These are phyloP conservation scores for Dactylellina cionopaga DNA, from an alignment of 2,329 filamentous ascomycete species.

Conservation along the genomic window DNA sequence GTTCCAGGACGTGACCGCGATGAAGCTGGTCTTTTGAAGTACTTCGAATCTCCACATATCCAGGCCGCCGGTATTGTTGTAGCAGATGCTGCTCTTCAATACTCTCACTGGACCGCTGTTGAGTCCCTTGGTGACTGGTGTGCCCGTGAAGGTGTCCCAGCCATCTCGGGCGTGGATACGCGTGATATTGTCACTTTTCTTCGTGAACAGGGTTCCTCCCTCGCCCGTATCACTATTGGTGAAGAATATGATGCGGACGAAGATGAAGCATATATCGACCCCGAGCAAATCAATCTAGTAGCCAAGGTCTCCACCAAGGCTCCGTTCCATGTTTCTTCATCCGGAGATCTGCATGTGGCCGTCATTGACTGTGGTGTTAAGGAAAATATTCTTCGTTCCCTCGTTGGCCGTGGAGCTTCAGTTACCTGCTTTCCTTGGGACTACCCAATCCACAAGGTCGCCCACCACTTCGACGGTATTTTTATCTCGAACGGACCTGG, in stretches of 20 bases:
- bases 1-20: constrained; percentile 88
- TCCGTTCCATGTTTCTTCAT: constrained; percentile 91
- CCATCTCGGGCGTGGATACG: constrained; percentile 96
- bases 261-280: constrained; percentile 94
- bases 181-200: constrained; percentile 95
- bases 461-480: constrained; percentile 96
- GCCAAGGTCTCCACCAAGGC: constrained; percentile 97
- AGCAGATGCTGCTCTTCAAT: constrained; percentile 89
- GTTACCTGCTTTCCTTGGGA: constrained; percentile 96
- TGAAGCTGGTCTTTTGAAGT: constrained; percentile 88
- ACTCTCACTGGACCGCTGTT: constrained; percentile 98
- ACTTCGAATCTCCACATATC: constrained; percentile 98
- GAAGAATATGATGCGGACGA: constrained; percentile 99
- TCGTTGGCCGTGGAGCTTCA: constrained; percentile 89
- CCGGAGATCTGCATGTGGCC: constrained; percentile 87
- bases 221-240: constrained; percentile 91
- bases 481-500: constrained; percentile 99
- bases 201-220: constrained; percentile 94
- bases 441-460: constrained; percentile 97
- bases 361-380: constrained; percentile 98
- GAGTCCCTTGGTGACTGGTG: constrained; percentile 95
- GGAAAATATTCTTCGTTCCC: constrained; percentile 97
- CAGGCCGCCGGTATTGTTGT: constrained; percentile 97
- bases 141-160: constrained; percentile 91
- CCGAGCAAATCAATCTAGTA: constrained; percentile 95